Conservation (phyloP, 305 asterid species). For the Fraxinus floribunda region DNA sequence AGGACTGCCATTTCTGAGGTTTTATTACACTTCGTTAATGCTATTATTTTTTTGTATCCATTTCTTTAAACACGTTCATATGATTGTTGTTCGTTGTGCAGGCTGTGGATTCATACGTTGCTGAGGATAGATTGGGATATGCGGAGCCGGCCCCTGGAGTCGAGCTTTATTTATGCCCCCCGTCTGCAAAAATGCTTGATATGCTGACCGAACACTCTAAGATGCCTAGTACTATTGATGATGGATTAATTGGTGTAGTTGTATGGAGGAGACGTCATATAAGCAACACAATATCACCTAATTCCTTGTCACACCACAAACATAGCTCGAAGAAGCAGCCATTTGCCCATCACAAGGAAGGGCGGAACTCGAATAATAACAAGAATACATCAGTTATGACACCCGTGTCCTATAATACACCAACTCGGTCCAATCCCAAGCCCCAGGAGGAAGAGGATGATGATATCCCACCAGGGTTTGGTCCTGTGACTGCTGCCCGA, state of each 20-base stretch:
- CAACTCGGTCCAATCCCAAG: conserved; percentile 12
- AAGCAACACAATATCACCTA: conserved; percentile 73
- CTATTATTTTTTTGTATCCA: not conserved
- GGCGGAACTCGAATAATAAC: conserved; percentile 48
- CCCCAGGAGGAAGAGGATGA: conserved; percentile 52
- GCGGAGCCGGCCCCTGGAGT: conserved; percentile 79
- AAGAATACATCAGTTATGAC: conserved; percentile 34
- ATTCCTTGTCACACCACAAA: conserved; percentile 66
- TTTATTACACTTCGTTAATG: not conserved
- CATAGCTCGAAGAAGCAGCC: conserved; percentile 62
- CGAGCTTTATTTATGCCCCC: conserved; percentile 87
- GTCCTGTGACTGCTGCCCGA: conserved; percentile 40
- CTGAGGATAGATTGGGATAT: conserved; percentile 81
- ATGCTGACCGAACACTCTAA: conserved; percentile 54
- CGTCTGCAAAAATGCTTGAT: conserved; percentile 43
- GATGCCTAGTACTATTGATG: conserved; percentile 40
- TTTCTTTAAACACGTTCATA: not conserved
- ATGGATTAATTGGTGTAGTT: conserved; percentile 83
- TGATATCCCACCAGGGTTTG: conserved; percentile 92
- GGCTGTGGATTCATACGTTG: conserved; percentile 70
- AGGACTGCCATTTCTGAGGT: conserved; percentile 71
- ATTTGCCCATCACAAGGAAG: conserved; percentile 46
- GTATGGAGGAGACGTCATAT: conserved; percentile 89
- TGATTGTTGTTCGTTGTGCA: conserved; percentile 19
- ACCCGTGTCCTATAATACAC: conserved; percentile 16